Evolutionary conservation across 257 asterid species (phyloP).

Genomic region (Penstemon eatonii): DNA sequence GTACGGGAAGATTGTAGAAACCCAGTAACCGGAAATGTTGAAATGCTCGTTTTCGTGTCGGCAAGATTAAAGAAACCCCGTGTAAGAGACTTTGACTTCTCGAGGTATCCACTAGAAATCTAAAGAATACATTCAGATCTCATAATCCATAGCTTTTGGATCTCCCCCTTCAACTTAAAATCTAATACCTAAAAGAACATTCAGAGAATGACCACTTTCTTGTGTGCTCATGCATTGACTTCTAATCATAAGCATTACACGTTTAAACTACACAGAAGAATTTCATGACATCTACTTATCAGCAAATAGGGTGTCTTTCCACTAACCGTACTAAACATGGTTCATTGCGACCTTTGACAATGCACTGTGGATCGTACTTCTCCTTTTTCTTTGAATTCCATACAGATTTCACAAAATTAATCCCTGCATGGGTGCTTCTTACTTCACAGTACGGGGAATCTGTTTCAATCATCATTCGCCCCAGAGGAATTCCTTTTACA

Average conservation of each 20-base stretch:
- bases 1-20: neutral
- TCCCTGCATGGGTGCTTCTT: conserved; percentile 87
- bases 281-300: conserved; percentile 11
- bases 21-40: neutral
- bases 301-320: conserved; percentile 15
- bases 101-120: neutral
- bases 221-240: conserved; percentile 3
- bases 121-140: neutral
- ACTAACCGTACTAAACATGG: conserved; percentile 91
- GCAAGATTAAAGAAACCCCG: neutral
- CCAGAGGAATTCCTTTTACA: conserved; percentile 77
- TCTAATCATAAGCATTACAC: neutral
- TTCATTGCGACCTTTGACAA: conserved; percentile 93
- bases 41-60: neutral
- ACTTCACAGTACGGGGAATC: conserved; percentile 97
- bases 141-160: neutral
- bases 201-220: neutral
- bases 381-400: conserved; percentile 97
- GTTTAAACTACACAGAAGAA: neutral
- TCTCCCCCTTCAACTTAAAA: neutral
- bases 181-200: conserved; percentile 11
- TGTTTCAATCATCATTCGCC: conserved; percentile 89
- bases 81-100: neutral
- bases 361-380: conserved; percentile 70
- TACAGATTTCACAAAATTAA: conserved; percentile 60